phyloP scores from a whole-genome alignment of 495 filamentous ascomycete genomes.

The Aspergillus saccharolyticus region DNA sequence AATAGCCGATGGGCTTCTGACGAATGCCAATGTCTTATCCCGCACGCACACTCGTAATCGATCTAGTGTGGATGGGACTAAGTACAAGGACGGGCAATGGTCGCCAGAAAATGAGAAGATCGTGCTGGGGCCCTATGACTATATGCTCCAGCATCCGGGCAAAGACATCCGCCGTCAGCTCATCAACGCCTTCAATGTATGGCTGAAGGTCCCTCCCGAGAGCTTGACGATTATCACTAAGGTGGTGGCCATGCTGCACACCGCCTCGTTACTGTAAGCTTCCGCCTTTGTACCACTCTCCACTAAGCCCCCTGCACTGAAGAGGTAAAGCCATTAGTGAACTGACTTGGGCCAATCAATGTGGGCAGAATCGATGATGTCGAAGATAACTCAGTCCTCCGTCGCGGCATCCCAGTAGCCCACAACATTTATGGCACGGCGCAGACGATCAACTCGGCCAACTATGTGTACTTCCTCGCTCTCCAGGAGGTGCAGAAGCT shows the following conservation, averaged over 20 bases:
- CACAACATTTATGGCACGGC: conserved; percentile 93
- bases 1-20: conserved; percentile 49
- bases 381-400: conserved; percentile 76
- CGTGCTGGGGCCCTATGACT: conserved; percentile 80
- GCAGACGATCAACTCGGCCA: conserved; percentile 95
- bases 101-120: conserved; percentile 69
- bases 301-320: background rate
- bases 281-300: background rate
- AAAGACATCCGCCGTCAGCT: conserved; percentile 86
- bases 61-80: conserved; percentile 47
- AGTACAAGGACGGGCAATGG: conserved; percentile 56
- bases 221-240: conserved; percentile 77
- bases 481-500: conserved; percentile 77
- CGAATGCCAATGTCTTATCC: conserved; percentile 23
- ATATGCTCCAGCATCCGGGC: conserved; percentile 78
- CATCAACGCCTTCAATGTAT: conserved; percentile 85
- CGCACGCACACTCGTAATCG: conserved; percentile 33
- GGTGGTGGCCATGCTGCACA: conserved; percentile 91
- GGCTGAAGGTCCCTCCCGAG: conserved; percentile 75
- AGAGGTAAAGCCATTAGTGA: no score
- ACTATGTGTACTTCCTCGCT: conserved; percentile 93
- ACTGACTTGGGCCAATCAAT: background rate
- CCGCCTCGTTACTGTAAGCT: conserved; percentile 72
- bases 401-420: conserved; percentile 85
- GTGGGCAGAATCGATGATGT: conserved; percentile 73